A percentile compares a stretch with the other conserved stretches of the same genome.
Conservation (phyloP, 768 basidiomycete genomes). For the Mycena belliarum region DNA sequence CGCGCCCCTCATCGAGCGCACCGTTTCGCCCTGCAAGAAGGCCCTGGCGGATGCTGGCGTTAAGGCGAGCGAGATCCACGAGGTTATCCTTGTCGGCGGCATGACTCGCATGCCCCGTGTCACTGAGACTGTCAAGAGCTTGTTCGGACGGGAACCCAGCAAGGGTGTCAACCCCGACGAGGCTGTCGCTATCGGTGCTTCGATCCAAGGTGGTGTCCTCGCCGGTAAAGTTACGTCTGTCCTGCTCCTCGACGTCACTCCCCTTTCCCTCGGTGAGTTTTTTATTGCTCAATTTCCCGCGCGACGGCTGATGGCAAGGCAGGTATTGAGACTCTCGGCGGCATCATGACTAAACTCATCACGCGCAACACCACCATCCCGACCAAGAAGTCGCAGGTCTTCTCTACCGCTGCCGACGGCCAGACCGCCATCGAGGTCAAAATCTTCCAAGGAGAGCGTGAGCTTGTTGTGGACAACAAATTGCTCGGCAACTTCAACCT, state of each 20-base stretch:
- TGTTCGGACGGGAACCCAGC: conserved; percentile 95
- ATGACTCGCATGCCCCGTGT: conserved; percentile 99
- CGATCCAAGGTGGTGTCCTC: conserved; percentile 97
- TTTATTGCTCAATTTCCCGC: neutral
- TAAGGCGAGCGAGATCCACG: conserved; percentile 90
- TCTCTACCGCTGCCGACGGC: conserved; percentile 98
- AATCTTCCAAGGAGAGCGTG: conserved; percentile 99
- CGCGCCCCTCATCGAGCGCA: conserved; percentile 78
- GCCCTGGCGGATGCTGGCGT: conserved; percentile 92
- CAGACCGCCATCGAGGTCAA: conserved; percentile 99
- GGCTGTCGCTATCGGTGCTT: conserved; percentile 97
- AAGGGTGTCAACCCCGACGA: conserved; percentile 99
- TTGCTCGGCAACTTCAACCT: conserved; percentile 99
- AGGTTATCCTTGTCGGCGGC: conserved; percentile 97
- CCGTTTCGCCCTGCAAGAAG: conserved; percentile 96
- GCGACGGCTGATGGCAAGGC: neutral
- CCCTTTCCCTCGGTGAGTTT: conserved; percentile 85
- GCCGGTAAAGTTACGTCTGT: conserved; percentile 97
- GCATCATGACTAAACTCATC: conserved; percentile 99
- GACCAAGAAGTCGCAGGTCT: conserved; percentile 98
- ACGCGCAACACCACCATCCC: conserved; percentile 98
- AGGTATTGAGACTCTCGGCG: conserved; percentile 95
- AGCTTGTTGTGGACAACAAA: conserved; percentile 98
- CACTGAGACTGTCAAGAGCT: conserved; percentile 85
- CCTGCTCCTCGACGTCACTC: conserved; percentile 92